Evolutionary conservation across 2,329 filamentous ascomycete species (phyloP).

Genomic region (Macrophomina tecta): DNA sequence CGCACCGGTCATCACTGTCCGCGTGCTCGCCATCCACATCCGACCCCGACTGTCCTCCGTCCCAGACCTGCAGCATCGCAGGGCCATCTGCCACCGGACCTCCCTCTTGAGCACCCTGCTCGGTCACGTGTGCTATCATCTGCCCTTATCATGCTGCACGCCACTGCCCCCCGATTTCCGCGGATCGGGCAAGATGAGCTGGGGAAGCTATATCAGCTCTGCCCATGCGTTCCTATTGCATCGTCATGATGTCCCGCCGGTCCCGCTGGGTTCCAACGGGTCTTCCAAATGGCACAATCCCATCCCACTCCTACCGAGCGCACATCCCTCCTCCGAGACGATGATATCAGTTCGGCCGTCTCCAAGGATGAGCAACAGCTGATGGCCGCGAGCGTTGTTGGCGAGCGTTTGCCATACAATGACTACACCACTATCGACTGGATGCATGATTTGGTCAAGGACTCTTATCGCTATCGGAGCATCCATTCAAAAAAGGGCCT

Average conservation of each 20-base stretch:
- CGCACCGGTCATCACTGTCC: neutral
- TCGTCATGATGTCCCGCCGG: neutral
- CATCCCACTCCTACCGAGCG: conserved; percentile 40
- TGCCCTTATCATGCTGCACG: conserved; percentile 6
- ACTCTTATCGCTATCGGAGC: conserved; percentile 59
- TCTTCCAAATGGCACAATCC: conserved; percentile 34
- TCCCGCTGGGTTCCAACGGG: neutral
- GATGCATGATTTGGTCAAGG: conserved; percentile 66
- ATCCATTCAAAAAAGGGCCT: conserved; percentile 53
- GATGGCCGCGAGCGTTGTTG: conserved; percentile 53
- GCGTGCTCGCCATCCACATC: conserved; percentile 2
- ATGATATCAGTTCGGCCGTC: conserved; percentile 48
- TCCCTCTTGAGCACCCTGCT: neutral
- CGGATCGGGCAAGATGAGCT: neutral
- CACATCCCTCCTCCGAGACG: conserved; percentile 45
- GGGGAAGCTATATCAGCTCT: neutral
- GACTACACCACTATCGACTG: conserved; percentile 69
- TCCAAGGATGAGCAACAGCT: conserved; percentile 57
- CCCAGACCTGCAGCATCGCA: neutral
- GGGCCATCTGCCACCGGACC: neutral
- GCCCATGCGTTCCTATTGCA: neutral
- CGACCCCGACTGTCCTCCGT: neutral
- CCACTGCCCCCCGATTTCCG: neutral
- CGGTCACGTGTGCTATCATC: neutral
- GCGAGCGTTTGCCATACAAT: conserved; percentile 65